These are phyloP conservation scores for Tetraselmis striata DNA, from an alignment of 139 green algal species.

Conservation along the genomic window DNA sequence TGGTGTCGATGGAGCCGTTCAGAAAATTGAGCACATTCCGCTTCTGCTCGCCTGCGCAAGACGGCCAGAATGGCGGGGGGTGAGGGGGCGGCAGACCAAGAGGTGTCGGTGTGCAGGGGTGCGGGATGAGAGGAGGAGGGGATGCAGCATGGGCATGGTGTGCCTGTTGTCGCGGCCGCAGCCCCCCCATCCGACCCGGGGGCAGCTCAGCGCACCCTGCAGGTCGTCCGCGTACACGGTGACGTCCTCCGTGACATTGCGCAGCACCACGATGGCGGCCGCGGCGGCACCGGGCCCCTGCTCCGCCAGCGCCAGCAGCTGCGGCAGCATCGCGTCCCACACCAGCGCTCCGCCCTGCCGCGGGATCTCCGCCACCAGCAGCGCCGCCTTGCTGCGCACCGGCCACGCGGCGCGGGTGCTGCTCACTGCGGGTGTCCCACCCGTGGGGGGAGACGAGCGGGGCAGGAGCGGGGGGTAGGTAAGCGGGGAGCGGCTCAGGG, in stretches of 20 bases:
- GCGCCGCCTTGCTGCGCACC: slow-evolving; percentile 57
- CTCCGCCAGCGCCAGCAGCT: slow-evolving; percentile 47
- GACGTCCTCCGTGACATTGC: background rate
- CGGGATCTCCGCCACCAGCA: slow-evolving; percentile 61
- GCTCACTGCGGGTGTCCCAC: too few relatives aligned
- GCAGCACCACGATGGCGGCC: background rate
- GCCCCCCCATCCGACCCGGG: too few relatives aligned
- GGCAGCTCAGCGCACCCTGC: background rate
- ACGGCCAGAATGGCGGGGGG: too few relatives aligned
- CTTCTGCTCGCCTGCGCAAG: background rate
- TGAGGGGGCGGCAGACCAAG: too few relatives aligned
- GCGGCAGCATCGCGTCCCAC: slow-evolving; percentile 49
- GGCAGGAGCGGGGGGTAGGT: too few relatives aligned
- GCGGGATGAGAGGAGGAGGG: too few relatives aligned
- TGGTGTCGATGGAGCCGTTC: background rate
- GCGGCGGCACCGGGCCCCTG: slow-evolving; percentile 20
- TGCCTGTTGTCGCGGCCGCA: too few relatives aligned
- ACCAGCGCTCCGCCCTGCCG: slow-evolving; percentile 51
- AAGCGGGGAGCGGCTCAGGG: too few relatives aligned
- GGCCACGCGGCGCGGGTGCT: slow-evolving; percentile 23
- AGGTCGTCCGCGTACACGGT: background rate
- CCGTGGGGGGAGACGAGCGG: too few relatives aligned
- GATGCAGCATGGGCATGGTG: too few relatives aligned
- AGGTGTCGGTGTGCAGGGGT: too few relatives aligned
- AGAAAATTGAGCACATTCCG: background rate